A percentile compares a stretch with the other conserved stretches of the same genome.
phyloP scores from a whole-genome alignment of 2,329 filamentous ascomycete genomes.

The Ascochyta pisi region DNA sequence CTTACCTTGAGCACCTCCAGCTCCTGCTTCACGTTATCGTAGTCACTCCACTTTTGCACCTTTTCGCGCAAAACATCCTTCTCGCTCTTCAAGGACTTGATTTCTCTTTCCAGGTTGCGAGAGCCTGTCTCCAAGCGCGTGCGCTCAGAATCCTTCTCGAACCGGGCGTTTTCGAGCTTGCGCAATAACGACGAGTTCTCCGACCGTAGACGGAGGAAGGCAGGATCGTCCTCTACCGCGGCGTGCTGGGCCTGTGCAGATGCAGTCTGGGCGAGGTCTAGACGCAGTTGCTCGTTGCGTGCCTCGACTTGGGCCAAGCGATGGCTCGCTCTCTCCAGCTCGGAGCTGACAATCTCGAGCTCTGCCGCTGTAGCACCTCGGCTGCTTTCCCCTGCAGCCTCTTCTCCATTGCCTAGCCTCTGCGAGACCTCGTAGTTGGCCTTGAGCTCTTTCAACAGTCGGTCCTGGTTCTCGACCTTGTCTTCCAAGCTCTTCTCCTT shows the following conservation, averaged over 20 bases:
- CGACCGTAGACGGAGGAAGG: constrained; percentile 84
- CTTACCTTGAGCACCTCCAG: constrained; percentile 84
- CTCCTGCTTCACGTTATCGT: constrained; percentile 95
- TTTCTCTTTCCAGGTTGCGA: constrained; percentile 80
- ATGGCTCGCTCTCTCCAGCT: constrained; percentile 86
- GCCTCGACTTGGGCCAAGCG: constrained; percentile 90
- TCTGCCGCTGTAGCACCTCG: constrained; percentile 83
- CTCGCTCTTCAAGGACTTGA: constrained; percentile 76
- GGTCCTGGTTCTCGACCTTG: constrained; percentile 92
- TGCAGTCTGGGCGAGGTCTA: constrained; percentile 89
- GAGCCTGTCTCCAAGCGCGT: constrained; percentile 77
- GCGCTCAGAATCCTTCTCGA: constrained; percentile 83
- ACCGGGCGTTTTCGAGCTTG: constrained; percentile 81
- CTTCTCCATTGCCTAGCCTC: constrained; percentile 76
- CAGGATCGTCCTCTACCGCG: constrained; percentile 85
- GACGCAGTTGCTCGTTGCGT: constrained; percentile 88
- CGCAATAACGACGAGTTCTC: constrained; percentile 93
- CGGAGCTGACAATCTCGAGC: constrained; percentile 89
- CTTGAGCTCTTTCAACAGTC: constrained; percentile 90
- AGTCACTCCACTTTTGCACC: constrained; percentile 89
- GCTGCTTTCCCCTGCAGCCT: constrained; percentile 62
- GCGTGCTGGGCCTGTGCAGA: constrained; percentile 69
- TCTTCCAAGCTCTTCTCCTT: constrained; percentile 92
- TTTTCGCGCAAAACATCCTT: constrained; percentile 80
- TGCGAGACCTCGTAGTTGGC: constrained; percentile 97